Percentiles rank a stretch among this genome's conserved stretches.
phyloP scores from a whole-genome alignment of 225 moss, liverwort and hornwort genomes.

The Rhytidiadelphus loreus region DNA sequence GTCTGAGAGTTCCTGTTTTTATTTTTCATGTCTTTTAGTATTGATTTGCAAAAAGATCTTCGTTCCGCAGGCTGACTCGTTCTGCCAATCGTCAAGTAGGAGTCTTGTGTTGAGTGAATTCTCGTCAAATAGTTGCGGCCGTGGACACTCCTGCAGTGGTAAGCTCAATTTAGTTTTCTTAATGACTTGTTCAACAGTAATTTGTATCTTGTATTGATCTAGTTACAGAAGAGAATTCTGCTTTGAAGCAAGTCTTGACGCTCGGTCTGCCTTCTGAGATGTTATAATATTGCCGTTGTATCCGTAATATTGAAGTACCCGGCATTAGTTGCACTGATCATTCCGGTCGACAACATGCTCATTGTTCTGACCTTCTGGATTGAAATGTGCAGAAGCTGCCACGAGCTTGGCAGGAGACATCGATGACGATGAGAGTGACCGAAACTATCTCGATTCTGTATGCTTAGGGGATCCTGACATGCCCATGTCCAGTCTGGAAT shows the following conservation, averaged over 20 bases:
- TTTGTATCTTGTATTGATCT: background rate
- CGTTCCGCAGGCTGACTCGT: constrained; percentile 34
- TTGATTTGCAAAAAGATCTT: background rate
- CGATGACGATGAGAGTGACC: constrained; percentile 29
- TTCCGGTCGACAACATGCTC: background rate
- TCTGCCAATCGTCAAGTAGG: constrained; percentile 22
- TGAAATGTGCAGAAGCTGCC: constrained; percentile 29
- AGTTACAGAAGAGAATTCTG: background rate
- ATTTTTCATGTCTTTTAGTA: background rate
- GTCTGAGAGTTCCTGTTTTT: background rate
- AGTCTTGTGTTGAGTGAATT: constrained; percentile 25
- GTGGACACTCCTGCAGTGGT: constrained; percentile 23
- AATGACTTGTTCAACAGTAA: background rate
- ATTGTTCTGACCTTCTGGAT: background rate
- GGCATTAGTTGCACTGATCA: background rate
- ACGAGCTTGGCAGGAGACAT: constrained; percentile 35
- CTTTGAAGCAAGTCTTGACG: background rate
- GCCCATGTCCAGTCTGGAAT: background rate
- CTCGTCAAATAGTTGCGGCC: constrained; percentile 33
- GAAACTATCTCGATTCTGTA: constrained; percentile 19
- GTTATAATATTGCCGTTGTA: background rate
- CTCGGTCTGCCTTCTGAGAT: background rate
- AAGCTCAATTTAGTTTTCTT: constrained; percentile 1
- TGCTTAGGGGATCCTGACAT: constrained; percentile 14
- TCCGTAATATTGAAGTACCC: background rate